Conservation (phyloP, 2,329 filamentous ascomycete genomes). For the Exophiala spinifera region DNA sequence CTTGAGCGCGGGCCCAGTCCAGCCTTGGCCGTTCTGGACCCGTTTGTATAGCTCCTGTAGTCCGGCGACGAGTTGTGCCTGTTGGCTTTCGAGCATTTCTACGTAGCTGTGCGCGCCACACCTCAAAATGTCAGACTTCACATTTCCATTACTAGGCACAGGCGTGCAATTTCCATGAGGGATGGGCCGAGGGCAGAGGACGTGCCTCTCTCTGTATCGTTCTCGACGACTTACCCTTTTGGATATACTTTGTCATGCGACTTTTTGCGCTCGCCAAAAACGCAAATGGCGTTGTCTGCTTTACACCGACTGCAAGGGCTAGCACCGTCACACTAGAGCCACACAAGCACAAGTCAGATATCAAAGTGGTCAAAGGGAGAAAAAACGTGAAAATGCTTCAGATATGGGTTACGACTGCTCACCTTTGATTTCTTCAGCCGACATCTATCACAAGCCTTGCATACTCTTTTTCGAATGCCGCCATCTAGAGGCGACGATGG, state of each 20-base stretch:
- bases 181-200: neutral
- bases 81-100: conserved; percentile 66
- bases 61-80: conserved; percentile 59
- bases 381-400: too few relatives aligned
- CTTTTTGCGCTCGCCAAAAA: conserved; percentile 65
- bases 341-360: conserved; percentile 5
- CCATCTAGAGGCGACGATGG: conserved; percentile 28
- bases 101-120: conserved; percentile 60
- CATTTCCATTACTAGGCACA: too few relatives aligned
- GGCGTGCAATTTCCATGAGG: too few relatives aligned
- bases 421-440: conserved; percentile 66
- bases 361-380: too few relatives aligned
- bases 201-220: too few relatives aligned
- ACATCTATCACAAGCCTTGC: conserved; percentile 66
- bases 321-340: conserved; percentile 60
- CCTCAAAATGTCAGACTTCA: too few relatives aligned
- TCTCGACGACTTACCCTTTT: conserved; percentile 61
- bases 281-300: conserved; percentile 62
- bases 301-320: conserved; percentile 61
- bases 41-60: conserved; percentile 60
- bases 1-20: conserved; percentile 54
- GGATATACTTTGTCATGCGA: conserved; percentile 65
- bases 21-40: conserved; percentile 51
- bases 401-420: neutral
- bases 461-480: conserved; percentile 56